Base-by-base conservation (phyloP, 2,329 filamentous ascomycete genomes). In the Cladosporium sphaerospermum region DNA sequence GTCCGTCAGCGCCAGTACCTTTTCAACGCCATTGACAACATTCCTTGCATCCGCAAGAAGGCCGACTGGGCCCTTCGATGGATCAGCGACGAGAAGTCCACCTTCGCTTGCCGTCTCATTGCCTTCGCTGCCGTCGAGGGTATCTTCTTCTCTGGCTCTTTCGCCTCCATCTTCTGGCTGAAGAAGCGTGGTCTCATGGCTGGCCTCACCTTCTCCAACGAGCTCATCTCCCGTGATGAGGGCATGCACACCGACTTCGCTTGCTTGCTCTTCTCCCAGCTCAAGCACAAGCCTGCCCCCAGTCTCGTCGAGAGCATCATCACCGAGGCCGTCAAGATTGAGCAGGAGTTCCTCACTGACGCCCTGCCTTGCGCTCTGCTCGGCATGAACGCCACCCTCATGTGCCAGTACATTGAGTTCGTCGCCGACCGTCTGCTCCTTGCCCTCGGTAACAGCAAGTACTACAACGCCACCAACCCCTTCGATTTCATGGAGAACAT, bases 401-500 rank as follows among this genome's bases (percentile, higher is more conserved):
- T 99, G 93, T 95, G 95, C 81, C 92, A 97, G 77, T 99, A 99
- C 80, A 99, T 99, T 63, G 93, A 99, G 82, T 99, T 99, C 65
- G 93, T 99, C 45, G 93, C 93, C 59, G 93, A 99, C 73, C 88
- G 93, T 64, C 86, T 99, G 34, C 83, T 99, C 34, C 78, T 97
- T 55, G 85, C 93, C 32, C 87, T 99, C 44, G 93, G 93, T 67
- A 96, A 96, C 74, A 82, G 88, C 65, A 97, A 96, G 81, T 80
- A 88, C 66, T 99, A 95, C 83, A 88, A 93, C 69, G 79, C 86
- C 23, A 82, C 85, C 71, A 99, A 99, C 78, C 93, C 93, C 70
- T 99, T 99, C 72, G 93, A 99, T 80, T 99, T 99, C 75, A 99
- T 99, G 93, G 93, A 99, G 82, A 96, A 96, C 77, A 99, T 99